Base-by-base conservation (phyloP, 306 rosid species). In the Rosa multiflora region DNA sequence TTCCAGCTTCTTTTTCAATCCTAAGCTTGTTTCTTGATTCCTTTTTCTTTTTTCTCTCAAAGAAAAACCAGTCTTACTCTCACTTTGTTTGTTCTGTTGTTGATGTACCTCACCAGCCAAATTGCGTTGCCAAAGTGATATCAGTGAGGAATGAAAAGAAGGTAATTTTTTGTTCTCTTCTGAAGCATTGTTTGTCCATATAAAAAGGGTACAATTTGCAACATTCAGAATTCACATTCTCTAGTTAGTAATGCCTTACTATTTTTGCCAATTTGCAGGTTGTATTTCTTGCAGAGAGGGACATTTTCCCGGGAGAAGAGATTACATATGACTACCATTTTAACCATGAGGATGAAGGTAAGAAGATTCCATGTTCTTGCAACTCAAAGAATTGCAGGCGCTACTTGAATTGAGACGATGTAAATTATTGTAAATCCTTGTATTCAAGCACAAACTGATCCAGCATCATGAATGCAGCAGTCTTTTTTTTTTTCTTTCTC, bases 241-340 rank as follows among this genome's bases (percentile, higher is more conserved):
- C 11, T 48, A 47, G 53, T 47, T 37, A 48, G 44, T 48, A 72
- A 26, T 32, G 43, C 5, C 15, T 15, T 62, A 6, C 52, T 43
- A 69, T 10, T 17, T 67, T 74, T 73, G 66, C 51, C 71, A 82
- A 69, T 91, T 73, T 72, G 67, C 78, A 91, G 93, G 96, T 91
- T 69, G 86, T 87, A 67, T 91, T 91, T 79, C 85, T 91, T n/a
- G 93, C 96, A 0, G 88, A 82, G 82, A 83, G 96, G 74, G 93
- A 91, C 80, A 89, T 87, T 59, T 86, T 84, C 72, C 89, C 96
- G 5, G 96, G 96, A 47, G 96, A 91, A 80, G 96, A 91, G 87
- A 87, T 91, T 35, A 91, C 93, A 1, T 91, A 91, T 11, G 91
- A 91, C 82, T 91, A 91, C 82, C 88, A 89, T 72, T 91, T 91